Evolutionary conservation across 495 filamentous ascomycete species (phyloP).

Genomic region (Oleoguttula mirabilis): DNA sequence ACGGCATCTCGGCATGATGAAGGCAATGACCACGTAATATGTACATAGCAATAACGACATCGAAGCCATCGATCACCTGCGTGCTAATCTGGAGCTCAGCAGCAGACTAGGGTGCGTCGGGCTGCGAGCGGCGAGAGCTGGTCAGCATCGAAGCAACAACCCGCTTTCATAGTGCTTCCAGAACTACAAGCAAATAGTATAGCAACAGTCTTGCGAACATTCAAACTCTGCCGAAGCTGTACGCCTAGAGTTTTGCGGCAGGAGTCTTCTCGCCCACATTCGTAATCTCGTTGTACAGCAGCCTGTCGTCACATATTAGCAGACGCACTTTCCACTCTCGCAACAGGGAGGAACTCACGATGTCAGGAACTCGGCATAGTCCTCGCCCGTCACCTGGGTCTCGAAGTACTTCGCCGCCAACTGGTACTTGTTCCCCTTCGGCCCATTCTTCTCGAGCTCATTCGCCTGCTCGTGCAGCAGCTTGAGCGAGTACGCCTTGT

Average conservation of each 20-base stretch:
- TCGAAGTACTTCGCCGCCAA: slow-evolving; percentile 88
- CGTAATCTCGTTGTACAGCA: slow-evolving; percentile 95
- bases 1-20: too few species aligned
- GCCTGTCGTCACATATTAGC: slow-evolving; percentile 32
- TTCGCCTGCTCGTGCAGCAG: slow-evolving; percentile 80
- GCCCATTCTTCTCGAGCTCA: slow-evolving; percentile 57
- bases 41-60: too few species aligned
- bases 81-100: too few species aligned
- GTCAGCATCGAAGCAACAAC: too few species aligned
- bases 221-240: too few species aligned
- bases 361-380: slow-evolving; percentile 95
- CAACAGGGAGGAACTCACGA: slow-evolving; percentile 38
- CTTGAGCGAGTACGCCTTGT: slow-evolving; percentile 79
- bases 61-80: too few species aligned
- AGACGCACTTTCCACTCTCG: background rate
- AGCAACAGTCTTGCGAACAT: too few species aligned
- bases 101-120: too few species aligned
- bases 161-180: too few species aligned
- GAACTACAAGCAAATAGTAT: too few species aligned
- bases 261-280: slow-evolving; percentile 48
- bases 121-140: too few species aligned
- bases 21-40: too few species aligned
- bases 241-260: slow-evolving; percentile 61
- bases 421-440: slow-evolving; percentile 83
- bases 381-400: slow-evolving; percentile 87